Conservation (phyloP, 257 asterid species). For the Scutellaria galericulata region DNA sequence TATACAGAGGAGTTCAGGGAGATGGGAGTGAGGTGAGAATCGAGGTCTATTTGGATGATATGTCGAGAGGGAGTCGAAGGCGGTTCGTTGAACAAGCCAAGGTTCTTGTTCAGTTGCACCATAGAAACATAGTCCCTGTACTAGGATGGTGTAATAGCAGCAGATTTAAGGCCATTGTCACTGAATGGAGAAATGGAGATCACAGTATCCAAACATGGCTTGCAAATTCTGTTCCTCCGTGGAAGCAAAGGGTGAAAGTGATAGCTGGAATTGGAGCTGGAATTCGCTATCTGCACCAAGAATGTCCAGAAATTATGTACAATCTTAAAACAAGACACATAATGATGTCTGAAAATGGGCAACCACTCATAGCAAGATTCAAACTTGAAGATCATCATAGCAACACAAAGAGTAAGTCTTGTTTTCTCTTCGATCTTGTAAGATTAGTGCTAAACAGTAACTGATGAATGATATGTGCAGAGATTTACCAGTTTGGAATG, state of each 20-base stretch:
- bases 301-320: conserved; percentile 48
- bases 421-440: neutral
- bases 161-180: conserved; percentile 39
- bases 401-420: conserved; percentile 46
- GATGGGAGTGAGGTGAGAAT: conserved; percentile 48
- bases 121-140: conserved; percentile 42
- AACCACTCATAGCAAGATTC: conserved; percentile 54
- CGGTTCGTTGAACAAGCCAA: conserved; percentile 38
- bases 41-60: conserved; percentile 31
- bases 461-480: conserved; percentile 31
- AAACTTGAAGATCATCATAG: conserved; percentile 39
- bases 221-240: conserved; percentile 39
- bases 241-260: conserved; percentile 53
- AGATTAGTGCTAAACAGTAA: neutral
- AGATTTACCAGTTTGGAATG: conserved; percentile 48
- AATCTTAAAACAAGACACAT: conserved; percentile 46
- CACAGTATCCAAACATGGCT: conserved; percentile 49
- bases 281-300: conserved; percentile 46
- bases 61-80: conserved; percentile 38
- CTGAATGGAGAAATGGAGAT: conserved; percentile 38
- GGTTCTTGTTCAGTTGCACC: conserved; percentile 42
- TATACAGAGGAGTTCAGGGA: conserved; percentile 44
- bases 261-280: conserved; percentile 43
- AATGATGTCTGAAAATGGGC: conserved; percentile 45
- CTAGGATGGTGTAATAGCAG: conserved; percentile 49